Conservation (phyloP, 345 rosid species). For the Noccaea bulbosa region DNA sequence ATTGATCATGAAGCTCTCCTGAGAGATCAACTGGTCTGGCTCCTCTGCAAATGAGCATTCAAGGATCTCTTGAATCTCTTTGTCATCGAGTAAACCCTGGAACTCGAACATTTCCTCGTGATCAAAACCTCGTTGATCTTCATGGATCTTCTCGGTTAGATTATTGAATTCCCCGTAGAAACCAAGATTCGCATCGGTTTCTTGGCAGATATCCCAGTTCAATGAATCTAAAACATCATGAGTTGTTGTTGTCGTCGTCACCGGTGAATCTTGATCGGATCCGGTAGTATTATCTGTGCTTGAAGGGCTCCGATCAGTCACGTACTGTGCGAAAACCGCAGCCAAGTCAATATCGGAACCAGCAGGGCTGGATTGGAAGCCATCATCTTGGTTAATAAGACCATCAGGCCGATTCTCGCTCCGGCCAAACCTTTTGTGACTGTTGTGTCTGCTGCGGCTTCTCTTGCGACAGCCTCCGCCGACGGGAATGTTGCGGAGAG, state of each 20-base stretch:
- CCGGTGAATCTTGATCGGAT: slow-evolving; percentile 43
- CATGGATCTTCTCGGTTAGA: slow-evolving; percentile 26
- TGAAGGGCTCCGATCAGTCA: slow-evolving; percentile 49
- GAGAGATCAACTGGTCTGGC: slow-evolving; percentile 48
- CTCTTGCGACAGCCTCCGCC: slow-evolving; percentile 88
- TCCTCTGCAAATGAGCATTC: slow-evolving; percentile 41
- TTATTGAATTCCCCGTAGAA: slow-evolving; percentile 29
- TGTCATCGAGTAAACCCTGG: slow-evolving; percentile 49
- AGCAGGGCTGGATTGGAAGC: slow-evolving; percentile 22
- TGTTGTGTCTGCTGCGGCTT: slow-evolving; percentile 54
- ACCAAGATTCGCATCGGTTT: slow-evolving; percentile 32
- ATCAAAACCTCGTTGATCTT: slow-evolving; percentile 30
- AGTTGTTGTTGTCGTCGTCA: slow-evolving; percentile 33
- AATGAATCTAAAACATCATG: slow-evolving; percentile 35
- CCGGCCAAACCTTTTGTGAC: slow-evolving; percentile 43
- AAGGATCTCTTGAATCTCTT: slow-evolving; percentile 51
- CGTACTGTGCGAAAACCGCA: slow-evolving; percentile 70
- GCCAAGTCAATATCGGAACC: slow-evolving; percentile 62
- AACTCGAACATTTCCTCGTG: slow-evolving; percentile 41
- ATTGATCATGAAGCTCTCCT: slow-evolving; percentile 46
- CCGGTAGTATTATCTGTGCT: slow-evolving; percentile 38
- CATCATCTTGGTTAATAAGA: slow-evolving; percentile 30
- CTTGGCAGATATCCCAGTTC: slow-evolving; percentile 43
- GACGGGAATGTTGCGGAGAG: slow-evolving; percentile 77
- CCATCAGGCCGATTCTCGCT: slow-evolving; percentile 33